Percentiles rank a stretch among this genome's conserved stretches.
Conservation (phyloP, 2,329 filamentous ascomycete genomes). For the Sporothrix pallida region DNA sequence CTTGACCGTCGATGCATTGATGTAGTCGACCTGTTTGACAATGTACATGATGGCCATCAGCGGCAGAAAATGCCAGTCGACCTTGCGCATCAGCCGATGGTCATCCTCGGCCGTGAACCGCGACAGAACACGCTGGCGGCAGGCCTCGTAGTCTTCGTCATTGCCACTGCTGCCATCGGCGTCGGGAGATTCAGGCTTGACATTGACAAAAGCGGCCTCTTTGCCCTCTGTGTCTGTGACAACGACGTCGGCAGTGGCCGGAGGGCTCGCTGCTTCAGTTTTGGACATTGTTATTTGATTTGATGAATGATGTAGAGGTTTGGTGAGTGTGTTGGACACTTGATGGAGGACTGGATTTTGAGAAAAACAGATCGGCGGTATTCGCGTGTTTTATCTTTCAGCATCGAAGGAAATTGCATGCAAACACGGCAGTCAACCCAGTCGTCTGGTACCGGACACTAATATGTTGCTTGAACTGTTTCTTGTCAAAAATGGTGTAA, state of each 20-base stretch:
- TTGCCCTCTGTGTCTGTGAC: background rate
- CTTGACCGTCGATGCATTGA: conserved; percentile 51
- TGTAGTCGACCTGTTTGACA: conserved; percentile 51
- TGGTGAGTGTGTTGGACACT: too few relatives aligned
- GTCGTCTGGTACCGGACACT: too few relatives aligned
- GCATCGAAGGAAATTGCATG: too few relatives aligned
- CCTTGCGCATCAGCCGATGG: conserved; percentile 47
- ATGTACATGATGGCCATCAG: conserved; percentile 51
- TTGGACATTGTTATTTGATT: too few relatives aligned
- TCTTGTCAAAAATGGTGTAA: background rate
- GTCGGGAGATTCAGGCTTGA: background rate
- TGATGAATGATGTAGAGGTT: too few relatives aligned
- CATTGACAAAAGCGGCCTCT: background rate
- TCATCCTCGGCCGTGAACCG: conserved; percentile 6
- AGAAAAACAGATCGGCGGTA: too few relatives aligned
- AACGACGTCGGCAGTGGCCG: background rate
- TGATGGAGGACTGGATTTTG: too few relatives aligned
- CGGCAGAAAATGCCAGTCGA: conserved; percentile 47
- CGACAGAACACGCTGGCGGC: background rate
- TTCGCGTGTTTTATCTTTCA: too few relatives aligned
- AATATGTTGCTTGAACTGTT: too few relatives aligned
- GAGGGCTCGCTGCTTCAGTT: background rate
- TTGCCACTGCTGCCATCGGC: background rate
- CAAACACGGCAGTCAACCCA: too few relatives aligned
- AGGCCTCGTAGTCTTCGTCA: background rate